These are phyloP conservation scores for Atractiella rhizophila DNA, from an alignment of 768 basidiomycete species.

Conservation along the genomic window DNA sequence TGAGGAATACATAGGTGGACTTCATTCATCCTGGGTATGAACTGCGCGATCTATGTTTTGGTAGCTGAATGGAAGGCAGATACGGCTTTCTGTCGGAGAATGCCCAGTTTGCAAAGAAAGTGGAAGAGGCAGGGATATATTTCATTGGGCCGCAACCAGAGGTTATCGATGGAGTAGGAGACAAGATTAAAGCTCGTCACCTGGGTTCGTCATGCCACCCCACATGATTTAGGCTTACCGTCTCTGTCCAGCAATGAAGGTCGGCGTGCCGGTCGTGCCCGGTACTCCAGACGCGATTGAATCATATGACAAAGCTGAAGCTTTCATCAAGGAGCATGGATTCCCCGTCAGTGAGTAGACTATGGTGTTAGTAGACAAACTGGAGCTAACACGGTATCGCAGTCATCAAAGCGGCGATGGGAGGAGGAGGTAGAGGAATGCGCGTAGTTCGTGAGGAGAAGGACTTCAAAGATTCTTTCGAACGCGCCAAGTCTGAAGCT, in stretches of 20 bases:
- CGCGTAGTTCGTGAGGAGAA: constrained; percentile 86
- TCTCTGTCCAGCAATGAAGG: constrained; percentile 40
- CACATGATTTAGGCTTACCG: not conserved
- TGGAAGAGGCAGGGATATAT: constrained; percentile 86
- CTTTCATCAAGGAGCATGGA: constrained; percentile 84
- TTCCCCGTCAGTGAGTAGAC: constrained; percentile 47
- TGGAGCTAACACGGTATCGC: too few relatives aligned
- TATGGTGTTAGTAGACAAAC: not conserved
- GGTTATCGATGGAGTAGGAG: constrained; percentile 88
- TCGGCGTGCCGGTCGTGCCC: constrained; percentile 84
- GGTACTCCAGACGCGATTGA: constrained; percentile 89
- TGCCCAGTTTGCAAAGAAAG: constrained; percentile 84
- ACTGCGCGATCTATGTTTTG: not conserved
- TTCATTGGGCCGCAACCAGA: constrained; percentile 90
- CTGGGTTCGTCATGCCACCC: not conserved
- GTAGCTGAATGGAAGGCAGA: constrained; percentile 24
- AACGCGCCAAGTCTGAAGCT: constrained; percentile 81
- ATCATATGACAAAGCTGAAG: constrained; percentile 47
- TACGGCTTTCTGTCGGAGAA: constrained; percentile 98
- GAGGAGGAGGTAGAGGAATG: constrained; percentile 92
- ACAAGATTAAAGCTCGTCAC: constrained; percentile 90
- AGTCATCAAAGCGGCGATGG: constrained; percentile 80
- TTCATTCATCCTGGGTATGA: constrained; percentile 59
- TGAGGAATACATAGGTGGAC: too few relatives aligned
- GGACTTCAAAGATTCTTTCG: constrained; percentile 66